phyloP scores from a whole-genome alignment of 2,329 filamentous ascomycete genomes.

The Penicillium aurantiogriseum region DNA sequence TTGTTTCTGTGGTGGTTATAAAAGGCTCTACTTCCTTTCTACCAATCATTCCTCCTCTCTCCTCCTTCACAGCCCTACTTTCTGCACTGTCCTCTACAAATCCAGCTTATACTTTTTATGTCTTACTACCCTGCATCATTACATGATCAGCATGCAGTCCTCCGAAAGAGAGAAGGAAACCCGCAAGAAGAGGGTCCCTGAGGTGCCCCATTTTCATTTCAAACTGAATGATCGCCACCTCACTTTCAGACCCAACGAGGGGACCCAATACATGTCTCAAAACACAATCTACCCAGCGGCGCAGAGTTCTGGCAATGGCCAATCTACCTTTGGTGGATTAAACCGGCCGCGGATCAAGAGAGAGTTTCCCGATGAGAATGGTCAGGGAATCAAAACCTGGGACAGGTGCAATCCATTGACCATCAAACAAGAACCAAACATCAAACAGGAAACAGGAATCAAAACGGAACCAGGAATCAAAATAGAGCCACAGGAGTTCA shows the following conservation, averaged over 20 bases:
- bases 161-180: no score
- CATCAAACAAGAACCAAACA: background rate
- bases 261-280: background rate
- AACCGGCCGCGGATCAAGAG: background rate
- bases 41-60: no score
- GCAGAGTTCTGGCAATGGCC: background rate
- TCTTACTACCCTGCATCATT: no score
- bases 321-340: background rate
- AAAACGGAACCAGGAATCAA: background rate
- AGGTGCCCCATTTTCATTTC: background rate
- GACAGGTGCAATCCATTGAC: no score
- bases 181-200: background rate
- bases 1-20: no score
- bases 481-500: background rate
- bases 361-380: background rate
- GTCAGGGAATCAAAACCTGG: background rate
- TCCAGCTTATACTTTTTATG: background rate
- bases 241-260: background rate
- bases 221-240: background rate
- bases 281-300: no score
- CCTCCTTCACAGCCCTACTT: no score
- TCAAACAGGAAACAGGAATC: background rate
- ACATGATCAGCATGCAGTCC: background rate
- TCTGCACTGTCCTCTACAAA: no score
- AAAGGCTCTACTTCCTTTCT: no score